Conservation (phyloP, 345 rosid genomes). For the Eucalyptus marginata region DNA sequence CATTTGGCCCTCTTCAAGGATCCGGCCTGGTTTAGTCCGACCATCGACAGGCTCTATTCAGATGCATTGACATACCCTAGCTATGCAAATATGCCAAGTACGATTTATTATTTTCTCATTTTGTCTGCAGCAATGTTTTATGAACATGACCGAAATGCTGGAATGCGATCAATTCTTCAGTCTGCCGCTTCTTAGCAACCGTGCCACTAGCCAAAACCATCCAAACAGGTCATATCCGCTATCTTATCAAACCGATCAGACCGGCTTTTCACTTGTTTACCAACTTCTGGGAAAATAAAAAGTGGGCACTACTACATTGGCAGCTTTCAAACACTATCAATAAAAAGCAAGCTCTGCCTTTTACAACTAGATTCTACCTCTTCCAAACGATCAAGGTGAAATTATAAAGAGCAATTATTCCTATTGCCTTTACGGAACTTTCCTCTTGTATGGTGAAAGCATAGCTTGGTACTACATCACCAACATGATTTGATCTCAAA, state of each 20-base stretch:
- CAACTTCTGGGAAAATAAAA: background rate
- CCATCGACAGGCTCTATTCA: background rate
- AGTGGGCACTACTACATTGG: background rate
- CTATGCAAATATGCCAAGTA: background rate
- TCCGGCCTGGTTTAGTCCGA: background rate
- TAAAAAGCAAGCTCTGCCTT: background rate
- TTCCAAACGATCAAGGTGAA: background rate
- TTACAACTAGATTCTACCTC: background rate
- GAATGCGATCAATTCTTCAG: background rate
- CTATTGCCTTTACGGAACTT: background rate
- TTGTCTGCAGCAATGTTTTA: background rate
- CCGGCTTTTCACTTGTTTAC: background rate
- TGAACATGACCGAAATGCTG: background rate
- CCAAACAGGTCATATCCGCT: background rate
- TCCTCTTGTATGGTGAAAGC: background rate
- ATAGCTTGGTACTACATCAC: background rate
- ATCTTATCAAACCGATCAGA: background rate
- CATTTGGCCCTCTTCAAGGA: background rate
- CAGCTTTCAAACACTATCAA: background rate
- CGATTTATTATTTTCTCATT: background rate
- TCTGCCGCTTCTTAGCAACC: background rate
- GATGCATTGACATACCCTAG: background rate
- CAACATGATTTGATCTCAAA: background rate
- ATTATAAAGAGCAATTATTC: background rate
- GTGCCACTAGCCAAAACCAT: background rate